phyloP scores from a whole-genome alignment of 805 yeast species.

The Teunomyces kruisii region DNA sequence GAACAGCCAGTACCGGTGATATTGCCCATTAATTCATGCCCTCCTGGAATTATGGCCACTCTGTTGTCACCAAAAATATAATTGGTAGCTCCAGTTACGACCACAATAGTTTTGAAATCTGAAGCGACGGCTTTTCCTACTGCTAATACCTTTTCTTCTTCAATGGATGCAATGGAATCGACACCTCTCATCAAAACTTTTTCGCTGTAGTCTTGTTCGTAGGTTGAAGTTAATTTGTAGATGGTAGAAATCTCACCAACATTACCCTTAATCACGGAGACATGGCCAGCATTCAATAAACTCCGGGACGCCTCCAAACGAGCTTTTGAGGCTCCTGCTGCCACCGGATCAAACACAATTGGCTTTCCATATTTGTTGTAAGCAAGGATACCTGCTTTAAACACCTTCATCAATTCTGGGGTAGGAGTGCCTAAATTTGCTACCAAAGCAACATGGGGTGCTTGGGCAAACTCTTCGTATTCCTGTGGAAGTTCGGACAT shows the following conservation, averaged over 20 bases:
- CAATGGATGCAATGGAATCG: constrained; percentile 44
- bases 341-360: constrained; percentile 89
- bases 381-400: constrained; percentile 50
- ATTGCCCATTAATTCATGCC: constrained; percentile 59
- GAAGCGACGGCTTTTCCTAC: constrained; percentile 52
- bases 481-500: constrained; percentile 79
- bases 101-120: constrained; percentile 58
- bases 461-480: constrained; percentile 59
- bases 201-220: constrained; percentile 1
- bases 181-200: constrained; percentile 64
- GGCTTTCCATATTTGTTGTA: constrained; percentile 61
- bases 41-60: constrained; percentile 49
- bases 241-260: constrained; percentile 79
- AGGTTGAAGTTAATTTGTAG: constrained; percentile 27
- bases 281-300: constrained; percentile 57
- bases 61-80: constrained; percentile 20
- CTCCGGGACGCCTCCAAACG: constrained; percentile 49
- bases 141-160: constrained; percentile 23
- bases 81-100: constrained; percentile 60
- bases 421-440: constrained; percentile 77
- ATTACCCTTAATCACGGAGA: constrained; percentile 78
- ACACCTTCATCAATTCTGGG: constrained; percentile 40
- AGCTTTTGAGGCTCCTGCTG: constrained; percentile 74
- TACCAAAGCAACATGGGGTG: constrained; percentile 56
- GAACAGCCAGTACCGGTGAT: constrained; percentile 87